These are phyloP conservation scores for Penicillium ochrochloron DNA, from an alignment of 495 filamentous ascomycete species.

Conservation along the genomic window DNA sequence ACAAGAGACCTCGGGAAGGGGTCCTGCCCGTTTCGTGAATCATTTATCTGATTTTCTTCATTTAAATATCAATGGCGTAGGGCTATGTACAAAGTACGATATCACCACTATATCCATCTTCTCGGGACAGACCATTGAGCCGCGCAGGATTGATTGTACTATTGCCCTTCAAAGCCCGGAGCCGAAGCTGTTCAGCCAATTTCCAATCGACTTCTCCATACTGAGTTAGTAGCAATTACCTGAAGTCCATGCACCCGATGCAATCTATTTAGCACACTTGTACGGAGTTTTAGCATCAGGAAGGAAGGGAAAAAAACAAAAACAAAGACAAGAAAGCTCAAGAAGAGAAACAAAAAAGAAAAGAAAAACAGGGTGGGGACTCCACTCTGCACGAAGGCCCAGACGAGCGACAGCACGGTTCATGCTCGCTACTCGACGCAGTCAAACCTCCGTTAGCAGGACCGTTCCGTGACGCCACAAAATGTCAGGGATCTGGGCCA, in stretches of 20 bases:
- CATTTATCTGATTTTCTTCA: not conserved
- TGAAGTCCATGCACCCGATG: not conserved
- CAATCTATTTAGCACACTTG: not conserved
- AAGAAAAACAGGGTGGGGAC: constrained; percentile 8
- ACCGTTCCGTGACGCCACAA: constrained; percentile 27
- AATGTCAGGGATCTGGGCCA: constrained; percentile 25
- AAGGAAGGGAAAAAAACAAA: not conserved
- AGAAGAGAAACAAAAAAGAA: constrained; percentile 6
- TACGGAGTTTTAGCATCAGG: not conserved
- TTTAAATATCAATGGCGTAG: constrained; percentile 6
- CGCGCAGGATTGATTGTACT: constrained; percentile 7
- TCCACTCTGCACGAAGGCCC: constrained; percentile 7
- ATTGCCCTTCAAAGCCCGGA: not conserved
- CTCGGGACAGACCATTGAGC: constrained; percentile 6
- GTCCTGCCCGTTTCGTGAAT: not conserved
- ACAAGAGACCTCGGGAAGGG: not conserved
- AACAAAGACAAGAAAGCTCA: not conserved
- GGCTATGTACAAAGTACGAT: not conserved
- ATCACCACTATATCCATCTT: not conserved
- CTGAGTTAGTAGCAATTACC: not conserved
- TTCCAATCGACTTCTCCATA: not conserved
- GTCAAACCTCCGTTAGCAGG: constrained; percentile 32
- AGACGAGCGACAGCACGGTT: constrained; percentile 30
- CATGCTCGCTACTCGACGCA: constrained; percentile 25
- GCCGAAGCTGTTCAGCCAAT: not conserved